These are phyloP conservation scores for Brassica carinata DNA, from an alignment of 345 rosid species.

Conservation along the genomic window DNA sequence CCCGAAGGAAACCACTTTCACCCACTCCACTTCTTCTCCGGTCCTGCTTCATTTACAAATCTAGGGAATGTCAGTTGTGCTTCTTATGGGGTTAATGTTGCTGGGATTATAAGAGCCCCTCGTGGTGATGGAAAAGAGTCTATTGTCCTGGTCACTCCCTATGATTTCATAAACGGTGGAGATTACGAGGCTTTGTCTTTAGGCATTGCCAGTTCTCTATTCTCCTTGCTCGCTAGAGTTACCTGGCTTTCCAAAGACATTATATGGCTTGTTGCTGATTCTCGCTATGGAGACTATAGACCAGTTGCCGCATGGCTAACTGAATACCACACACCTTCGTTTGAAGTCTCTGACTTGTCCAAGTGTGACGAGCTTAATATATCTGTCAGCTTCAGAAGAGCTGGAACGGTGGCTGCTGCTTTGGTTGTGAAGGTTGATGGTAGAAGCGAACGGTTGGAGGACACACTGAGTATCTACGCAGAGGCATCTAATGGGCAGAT, in stretches of 20 bases:
- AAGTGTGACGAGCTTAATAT: constrained; percentile 42
- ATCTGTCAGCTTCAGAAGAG: constrained; percentile 60
- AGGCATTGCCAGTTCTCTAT: constrained; percentile 65
- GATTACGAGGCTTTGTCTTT: constrained; percentile 56
- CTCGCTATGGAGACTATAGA: constrained; percentile 77
- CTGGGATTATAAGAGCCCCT: constrained; percentile 87
- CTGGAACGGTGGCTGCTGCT: constrained; percentile 92
- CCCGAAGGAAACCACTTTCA: constrained; percentile 61
- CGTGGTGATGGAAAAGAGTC: constrained; percentile 95
- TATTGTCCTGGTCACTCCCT: constrained; percentile 90
- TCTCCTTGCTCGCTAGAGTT: constrained; percentile 80
- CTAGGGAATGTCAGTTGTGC: constrained; percentile 60
- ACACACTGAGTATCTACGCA: constrained; percentile 72
- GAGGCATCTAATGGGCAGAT: constrained; percentile 98
- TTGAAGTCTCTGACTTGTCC: constrained; percentile 42
- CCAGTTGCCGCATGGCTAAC: constrained; percentile 83
- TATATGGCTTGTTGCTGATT: constrained; percentile 88
- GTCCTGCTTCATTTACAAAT: constrained; percentile 46
- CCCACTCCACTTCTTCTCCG: constrained; percentile 81
- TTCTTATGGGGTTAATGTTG: constrained; percentile 52
- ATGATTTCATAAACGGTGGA: constrained; percentile 55
- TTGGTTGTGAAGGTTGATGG: constrained; percentile 81
- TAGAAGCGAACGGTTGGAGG: constrained; percentile 52
- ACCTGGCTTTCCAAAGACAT: constrained; percentile 95
- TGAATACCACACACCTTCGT: constrained; percentile 77